Evolutionary conservation across 441 rosid species (phyloP), one percentile per base, ranked within the genome.

Genomic region (Mallotus repandus): DNA sequence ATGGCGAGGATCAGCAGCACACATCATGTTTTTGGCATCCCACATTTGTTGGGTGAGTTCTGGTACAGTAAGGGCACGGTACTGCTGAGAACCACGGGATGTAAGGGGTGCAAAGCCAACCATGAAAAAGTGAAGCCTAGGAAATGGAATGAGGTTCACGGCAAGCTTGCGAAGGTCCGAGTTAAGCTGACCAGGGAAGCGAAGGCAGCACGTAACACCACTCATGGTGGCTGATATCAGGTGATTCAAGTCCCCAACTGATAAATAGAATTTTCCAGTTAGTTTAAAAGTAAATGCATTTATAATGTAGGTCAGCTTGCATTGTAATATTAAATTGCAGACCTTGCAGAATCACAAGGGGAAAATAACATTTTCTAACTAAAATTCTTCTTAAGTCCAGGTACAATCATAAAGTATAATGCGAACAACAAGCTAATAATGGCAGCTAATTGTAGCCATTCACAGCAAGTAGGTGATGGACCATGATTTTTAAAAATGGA

Each of bases 1-100:
- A 29, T 86, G 87, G 50, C 89, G 86, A 69, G 89, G 89, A 72
- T 85, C 89, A 43, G 89, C 85, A 14, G 88, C 85, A 65, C 88
- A 85, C 88, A 85, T 85, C 86, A 83, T 85, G 74, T 85, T 85
- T 84, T 86, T 86, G 70, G 89, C 73, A 69, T 86, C 89, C 89
- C 89, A 84, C 87, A 86, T 86, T 54, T 86, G 87, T 76, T 86
- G 89, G 46, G 87, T 86, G 60, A 86, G 87, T 72, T 86, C 89
- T 50, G 89, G 89, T 65, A 84, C 87, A 21, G 89, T 83, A 46
- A 86, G 84, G 78, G 89, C 86, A 19, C 84, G 79, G 78, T 86
- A 86, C 56, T 84, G 87, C 81, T 86, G 89, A 19, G 89, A 86
- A 13, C 89, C 85, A 4, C 84, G 83, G 53, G 89, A 84, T 29